These are phyloP conservation scores for Naumovozyma castellii DNA, from an alignment of 805 yeast species.

Conservation along the genomic window DNA sequence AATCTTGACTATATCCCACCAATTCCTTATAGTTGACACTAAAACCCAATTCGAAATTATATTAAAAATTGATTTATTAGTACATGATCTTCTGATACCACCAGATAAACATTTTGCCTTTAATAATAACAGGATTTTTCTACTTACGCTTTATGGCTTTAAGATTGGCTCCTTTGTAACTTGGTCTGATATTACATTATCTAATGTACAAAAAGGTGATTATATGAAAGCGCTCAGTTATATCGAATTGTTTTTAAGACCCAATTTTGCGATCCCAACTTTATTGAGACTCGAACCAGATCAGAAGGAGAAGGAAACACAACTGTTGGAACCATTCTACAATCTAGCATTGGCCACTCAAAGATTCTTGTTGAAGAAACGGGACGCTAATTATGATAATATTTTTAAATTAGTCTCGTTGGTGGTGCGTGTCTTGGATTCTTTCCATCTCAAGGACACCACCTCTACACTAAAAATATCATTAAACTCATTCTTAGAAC, in stretches of 20 bases:
- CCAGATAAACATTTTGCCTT: constrained; percentile 17
- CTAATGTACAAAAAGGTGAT: constrained; percentile 23
- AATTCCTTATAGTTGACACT: constrained; percentile 15
- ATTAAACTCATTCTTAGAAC: constrained; percentile 1
- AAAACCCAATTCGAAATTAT: constrained; percentile 6
- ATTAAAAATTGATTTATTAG: constrained; percentile 17
- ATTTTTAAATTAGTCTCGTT: constrained; percentile 8
- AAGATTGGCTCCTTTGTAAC: constrained; percentile 22
- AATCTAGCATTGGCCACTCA: constrained; percentile 26
- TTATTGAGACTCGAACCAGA: constrained; percentile 12
- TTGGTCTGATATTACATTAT: constrained; percentile 27
- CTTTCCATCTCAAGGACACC: constrained; percentile 1
- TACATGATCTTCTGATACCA: constrained; percentile 22
- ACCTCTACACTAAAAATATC: background rate
- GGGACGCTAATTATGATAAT: constrained; percentile 11
- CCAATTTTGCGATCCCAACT: constrained; percentile 10
- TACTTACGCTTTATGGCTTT: constrained; percentile 21
- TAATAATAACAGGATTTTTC: constrained; percentile 11
- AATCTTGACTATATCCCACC: constrained; percentile 22
- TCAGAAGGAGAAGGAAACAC: constrained; percentile 11
- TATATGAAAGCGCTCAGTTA: constrained; percentile 22
- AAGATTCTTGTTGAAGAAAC: constrained; percentile 15
- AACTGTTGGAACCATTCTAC: constrained; percentile 22
- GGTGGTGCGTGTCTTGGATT: constrained; percentile 5
- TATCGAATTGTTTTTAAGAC: constrained; percentile 13